A percentile compares a stretch with the other conserved stretches of the same genome.
Evolutionary conservation across 805 yeast genomes (phyloP).

Genomic region (Sugiyamaella smithiae): DNA sequence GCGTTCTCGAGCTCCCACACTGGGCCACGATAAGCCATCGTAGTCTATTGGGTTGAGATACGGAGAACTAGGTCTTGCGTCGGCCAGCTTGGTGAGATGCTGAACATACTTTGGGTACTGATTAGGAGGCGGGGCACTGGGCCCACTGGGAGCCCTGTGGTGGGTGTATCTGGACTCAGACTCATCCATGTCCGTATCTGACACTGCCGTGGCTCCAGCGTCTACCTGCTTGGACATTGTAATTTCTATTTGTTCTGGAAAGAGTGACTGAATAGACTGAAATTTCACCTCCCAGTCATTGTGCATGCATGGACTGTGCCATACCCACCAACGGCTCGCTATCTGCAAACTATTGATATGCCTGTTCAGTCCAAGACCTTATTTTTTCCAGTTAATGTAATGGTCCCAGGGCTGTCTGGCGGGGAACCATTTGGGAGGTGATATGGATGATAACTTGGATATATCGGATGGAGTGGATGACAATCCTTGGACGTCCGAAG

Average conservation of each 20-base stretch:
- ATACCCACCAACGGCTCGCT: no score
- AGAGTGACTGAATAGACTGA: not conserved
- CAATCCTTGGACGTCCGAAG: no score
- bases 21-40: slow-evolving; percentile 94
- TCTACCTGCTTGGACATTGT: not conserved
- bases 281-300: not conserved
- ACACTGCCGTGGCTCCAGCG: not conserved
- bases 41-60: slow-evolving; percentile 81
- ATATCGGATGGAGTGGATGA: not conserved
- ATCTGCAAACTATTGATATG: not conserved
- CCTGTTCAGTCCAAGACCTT: not conserved
- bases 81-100: slow-evolving; percentile 22
- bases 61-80: slow-evolving; percentile 60
- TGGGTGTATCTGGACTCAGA: not conserved
- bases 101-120: slow-evolving; percentile 25
- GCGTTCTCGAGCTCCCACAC: slow-evolving; percentile 75
- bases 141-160: slow-evolving; percentile 19
- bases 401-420: not conserved
- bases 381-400: not conserved
- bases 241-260: not conserved
- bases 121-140: slow-evolving; percentile 20
- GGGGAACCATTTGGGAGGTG: not conserved
- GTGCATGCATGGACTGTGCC: not conserved
- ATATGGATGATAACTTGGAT: not conserved
- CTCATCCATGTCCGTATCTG: slow-evolving; percentile 4